Evolutionary conservation across 306 rosid genomes (phyloP).

Genomic region (Abrus precatorius): DNA sequence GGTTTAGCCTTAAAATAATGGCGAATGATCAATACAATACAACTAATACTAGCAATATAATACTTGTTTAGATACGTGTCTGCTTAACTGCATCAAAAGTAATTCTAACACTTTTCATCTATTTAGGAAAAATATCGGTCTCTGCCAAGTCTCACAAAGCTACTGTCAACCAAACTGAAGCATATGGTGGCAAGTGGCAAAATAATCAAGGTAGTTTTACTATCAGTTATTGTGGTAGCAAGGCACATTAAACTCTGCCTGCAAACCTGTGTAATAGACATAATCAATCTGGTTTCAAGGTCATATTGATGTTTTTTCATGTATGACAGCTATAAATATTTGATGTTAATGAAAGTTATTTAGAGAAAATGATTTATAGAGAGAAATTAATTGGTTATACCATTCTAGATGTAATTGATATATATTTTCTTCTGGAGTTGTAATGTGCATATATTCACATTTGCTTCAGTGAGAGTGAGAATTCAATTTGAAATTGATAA

Average conservation of each 20-base stretch:
- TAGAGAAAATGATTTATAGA: slow-evolving; percentile 28
- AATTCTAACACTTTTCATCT: slow-evolving; percentile 46
- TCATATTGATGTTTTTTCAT: slow-evolving; percentile 29
- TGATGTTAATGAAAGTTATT: slow-evolving; percentile 30
- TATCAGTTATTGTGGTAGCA: slow-evolving; percentile 29
- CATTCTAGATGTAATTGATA: slow-evolving; percentile 20
- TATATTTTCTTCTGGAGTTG: slow-evolving; percentile 32
- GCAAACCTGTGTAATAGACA: slow-evolving; percentile 39
- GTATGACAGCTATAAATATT: not conserved
- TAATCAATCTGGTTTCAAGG: slow-evolving; percentile 34
- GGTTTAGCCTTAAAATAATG: slow-evolving; percentile 33
- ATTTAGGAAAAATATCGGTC: slow-evolving; percentile 79
- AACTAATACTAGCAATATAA: slow-evolving; percentile 24
- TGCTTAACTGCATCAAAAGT: slow-evolving; percentile 31
- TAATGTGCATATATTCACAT: slow-evolving; percentile 31
- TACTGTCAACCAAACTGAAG: slow-evolving; percentile 79
- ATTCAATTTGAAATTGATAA: slow-evolving; percentile 36
- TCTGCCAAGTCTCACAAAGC: slow-evolving; percentile 77
- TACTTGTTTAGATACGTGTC: slow-evolving; percentile 31
- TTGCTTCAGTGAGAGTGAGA: slow-evolving; percentile 34
- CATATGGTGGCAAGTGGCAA: slow-evolving; percentile 81
- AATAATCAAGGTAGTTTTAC: slow-evolving; percentile 76
- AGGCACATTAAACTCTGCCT: not conserved
- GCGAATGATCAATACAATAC: slow-evolving; percentile 18
- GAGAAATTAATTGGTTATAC: slow-evolving; percentile 9